Base-by-base conservation (phyloP, 2,329 filamentous ascomycete genomes). In the Ophiostoma pallidulum region DNA sequence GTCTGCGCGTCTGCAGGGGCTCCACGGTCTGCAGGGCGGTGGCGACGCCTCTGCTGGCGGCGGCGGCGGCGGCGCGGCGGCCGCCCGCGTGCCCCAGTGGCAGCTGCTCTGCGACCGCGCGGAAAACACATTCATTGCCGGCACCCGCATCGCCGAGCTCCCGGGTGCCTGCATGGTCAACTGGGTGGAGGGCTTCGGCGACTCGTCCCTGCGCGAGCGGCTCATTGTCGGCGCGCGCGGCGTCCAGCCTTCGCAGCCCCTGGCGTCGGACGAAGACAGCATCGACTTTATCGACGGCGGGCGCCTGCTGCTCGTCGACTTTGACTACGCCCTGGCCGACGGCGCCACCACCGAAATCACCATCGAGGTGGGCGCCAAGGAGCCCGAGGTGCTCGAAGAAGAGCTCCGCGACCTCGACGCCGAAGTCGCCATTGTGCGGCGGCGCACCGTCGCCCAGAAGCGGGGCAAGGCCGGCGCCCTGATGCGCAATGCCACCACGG, bases 241-340 rank as follows among this genome's bases (percentile, higher is more conserved):
- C 28, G 78, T 86, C 16, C 71, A 78, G 22, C 73, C 74, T 1
- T 68, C 73, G 0, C 72, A 77, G 49, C 66, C 70, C 8, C 66
- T 77, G 36, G 73, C 78, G 3, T 47, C 41, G 1, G 82, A 86
- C 48, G 81, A 87, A 53, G 84, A 88, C 54, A 80, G 78, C 40
- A 75, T 83, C 44, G 77, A 85, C 57, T 86, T 86, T 53, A 75
- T 86, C n/a, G 86, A 91, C 57, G 85, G 86, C 7, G 86, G 86
- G 13, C 75, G 86, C 51, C 68, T 92, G 37, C 75, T 77, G 9
- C 66, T 91, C 8, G 68, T 90, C 38, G 86, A 91, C 61, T 91
- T 91, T 61, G 76, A 82, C 53, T 84, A 84, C 55, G 67, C 72
- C 1, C 56, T 72, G 1, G 64, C 59, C 4, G 68, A 85, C 59